These are phyloP conservation scores for Babesia sp. DNA, from an alignment of 169 alveolate genomes.

Conservation along the genomic window DNA sequence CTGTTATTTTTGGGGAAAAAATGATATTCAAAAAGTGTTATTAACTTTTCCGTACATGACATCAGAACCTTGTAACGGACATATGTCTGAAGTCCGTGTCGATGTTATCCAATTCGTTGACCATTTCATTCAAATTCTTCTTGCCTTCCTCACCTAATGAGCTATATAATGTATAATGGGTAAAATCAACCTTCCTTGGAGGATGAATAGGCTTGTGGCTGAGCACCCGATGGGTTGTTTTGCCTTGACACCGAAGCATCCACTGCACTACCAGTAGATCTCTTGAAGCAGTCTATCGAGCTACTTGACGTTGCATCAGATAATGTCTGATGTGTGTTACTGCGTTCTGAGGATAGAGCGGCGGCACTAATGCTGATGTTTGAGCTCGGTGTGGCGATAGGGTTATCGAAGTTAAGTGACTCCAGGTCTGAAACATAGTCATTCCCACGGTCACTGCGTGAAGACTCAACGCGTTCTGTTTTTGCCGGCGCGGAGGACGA, in stretches of 20 bases:
- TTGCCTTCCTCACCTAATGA: slow-evolving; percentile 1
- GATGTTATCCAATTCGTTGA: slow-evolving; percentile 46
- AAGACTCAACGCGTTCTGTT: background rate
- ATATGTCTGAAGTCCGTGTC: slow-evolving; percentile 64
- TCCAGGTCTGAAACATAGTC: slow-evolving; percentile 19
- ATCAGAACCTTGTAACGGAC: slow-evolving; percentile 56
- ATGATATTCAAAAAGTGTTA: too few species aligned
- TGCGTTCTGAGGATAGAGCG: background rate
- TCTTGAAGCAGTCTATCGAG: too few species aligned
- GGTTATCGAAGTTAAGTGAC: slow-evolving; percentile 1
- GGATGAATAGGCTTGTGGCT: background rate
- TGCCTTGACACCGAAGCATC: too few species aligned
- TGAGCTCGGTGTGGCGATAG: background rate
- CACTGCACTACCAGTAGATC: too few species aligned
- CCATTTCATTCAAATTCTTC: slow-evolving; percentile 37
- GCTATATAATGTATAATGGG: background rate
- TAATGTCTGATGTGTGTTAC: background rate
- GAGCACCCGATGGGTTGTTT: background rate
- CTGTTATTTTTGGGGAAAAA: too few species aligned
- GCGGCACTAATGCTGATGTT: background rate
- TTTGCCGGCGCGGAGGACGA: background rate
- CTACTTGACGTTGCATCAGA: background rate
- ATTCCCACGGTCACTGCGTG: background rate
- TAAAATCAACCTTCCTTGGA: background rate
- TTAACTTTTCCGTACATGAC: background rate